Percentiles rank a stretch among this genome's conserved stretches.
These are phyloP conservation scores for Hypoxylon sp. DNA, from an alignment of 2,329 filamentous ascomycete genomes.

Conservation along the genomic window DNA sequence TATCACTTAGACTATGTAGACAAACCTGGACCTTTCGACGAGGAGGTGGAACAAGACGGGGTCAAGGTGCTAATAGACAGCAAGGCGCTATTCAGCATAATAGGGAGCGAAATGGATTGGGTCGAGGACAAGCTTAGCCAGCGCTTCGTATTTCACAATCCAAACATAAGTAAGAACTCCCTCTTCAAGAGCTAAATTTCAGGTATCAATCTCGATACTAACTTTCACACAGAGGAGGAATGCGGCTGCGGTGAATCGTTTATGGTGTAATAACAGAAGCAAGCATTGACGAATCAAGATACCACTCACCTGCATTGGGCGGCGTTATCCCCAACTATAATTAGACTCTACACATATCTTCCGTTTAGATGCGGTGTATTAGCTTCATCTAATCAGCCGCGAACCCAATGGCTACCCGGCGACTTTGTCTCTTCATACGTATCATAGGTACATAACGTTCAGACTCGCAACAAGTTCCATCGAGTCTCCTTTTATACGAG, in stretches of 20 bases:
- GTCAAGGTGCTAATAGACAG: slow-evolving; percentile 97
- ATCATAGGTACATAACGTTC: background rate
- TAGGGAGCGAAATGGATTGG: slow-evolving; percentile 99
- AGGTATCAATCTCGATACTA: slow-evolving; percentile 6
- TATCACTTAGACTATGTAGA: slow-evolving; percentile 98
- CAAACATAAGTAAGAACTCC: slow-evolving; percentile 90
- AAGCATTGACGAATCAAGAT: slow-evolving; percentile 33
- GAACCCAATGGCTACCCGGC: background rate
- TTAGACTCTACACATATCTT: slow-evolving; percentile 27
- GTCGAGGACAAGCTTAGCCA: slow-evolving; percentile 94
- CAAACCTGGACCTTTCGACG: slow-evolving; percentile 88
- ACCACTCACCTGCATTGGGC: slow-evolving; percentile 49
- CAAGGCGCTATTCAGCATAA: slow-evolving; percentile 97
- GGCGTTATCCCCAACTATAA: slow-evolving; percentile 46
- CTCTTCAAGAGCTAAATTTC: background rate
- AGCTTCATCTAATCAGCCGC: background rate
- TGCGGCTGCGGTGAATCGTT: slow-evolving; percentile 98
- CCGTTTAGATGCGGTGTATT: slow-evolving; percentile 6
- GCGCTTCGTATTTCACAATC: slow-evolving; percentile 94
- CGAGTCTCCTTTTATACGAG: no score
- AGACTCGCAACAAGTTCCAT: background rate
- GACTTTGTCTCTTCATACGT: background rate
- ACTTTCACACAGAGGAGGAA: slow-evolving; percentile 82
- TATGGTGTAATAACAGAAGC: slow-evolving; percentile 72
- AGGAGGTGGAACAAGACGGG: slow-evolving; percentile 94